Evolutionary conservation across 306 rosid species (phyloP), one percentile per base, ranked within the genome.

Genomic region (Cucumis melo): DNA sequence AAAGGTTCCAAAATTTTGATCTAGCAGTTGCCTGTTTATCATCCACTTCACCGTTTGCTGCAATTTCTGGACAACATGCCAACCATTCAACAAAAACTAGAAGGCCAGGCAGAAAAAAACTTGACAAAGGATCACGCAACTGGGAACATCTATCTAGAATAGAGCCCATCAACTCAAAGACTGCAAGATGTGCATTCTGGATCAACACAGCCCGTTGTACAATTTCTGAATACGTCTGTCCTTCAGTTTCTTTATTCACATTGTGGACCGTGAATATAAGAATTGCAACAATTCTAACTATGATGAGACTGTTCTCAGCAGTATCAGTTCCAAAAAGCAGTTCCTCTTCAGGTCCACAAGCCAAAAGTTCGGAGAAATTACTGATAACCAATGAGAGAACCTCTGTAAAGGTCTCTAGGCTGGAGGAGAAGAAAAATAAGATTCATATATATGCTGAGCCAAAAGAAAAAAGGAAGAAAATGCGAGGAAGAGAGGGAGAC

Each of bases 61-160:
- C 89, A 79, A 87, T 77, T 81, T 90, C 93, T 9, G 93, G 92
- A 80, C 80, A 83, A 78, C 92, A 87, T 32, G 99, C 97, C 92
- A 94, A 87, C 99, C 99, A 94, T 84, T 94, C 99, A 62, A 88
- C 81, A 82, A 94, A 89, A 73, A 94, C 89, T 63, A 94, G 85
- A 83, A 94, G 88, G 73, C 97, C 96, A 11, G 99, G 93, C 81
- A 94, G 78, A 75, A 94, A 88, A 86, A 75, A 86, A 85, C 95
- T 89, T 53, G 88, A 88, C 78, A 89, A 81, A 67, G 96, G 93
- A 83, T 92, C 93, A 14, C 19, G 66, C 77, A 90, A 83, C 88
- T 84, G 90, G 67, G 65, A 60, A 51, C 97, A 92, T 83, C 90
- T 94, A 83, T 87, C 96, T 23, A 94, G 59, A 29, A 94, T 82